Base-by-base conservation (phyloP, 2,329 filamentous ascomycete species). In the Teratosphaeria pseudoeucalypti region DNA sequence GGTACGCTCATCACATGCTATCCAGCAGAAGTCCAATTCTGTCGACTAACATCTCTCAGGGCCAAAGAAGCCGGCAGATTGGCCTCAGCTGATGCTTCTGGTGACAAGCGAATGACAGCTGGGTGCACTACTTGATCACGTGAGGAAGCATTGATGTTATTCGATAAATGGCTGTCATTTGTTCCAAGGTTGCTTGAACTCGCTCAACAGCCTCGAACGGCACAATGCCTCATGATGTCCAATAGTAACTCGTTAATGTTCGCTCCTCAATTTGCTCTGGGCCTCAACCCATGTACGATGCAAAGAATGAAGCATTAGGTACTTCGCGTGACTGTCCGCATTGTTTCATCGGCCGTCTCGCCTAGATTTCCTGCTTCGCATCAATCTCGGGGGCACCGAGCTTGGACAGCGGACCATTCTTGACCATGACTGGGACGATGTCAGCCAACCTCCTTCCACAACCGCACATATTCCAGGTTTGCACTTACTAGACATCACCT, bases 391-490 rank as follows among this genome's bases (percentile, higher is more conserved):
- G 68, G 57, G 67, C 63, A 2, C 67, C 68, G 72, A 78, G 78
- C 43, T 77, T 71, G 66, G 81, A 86, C 63, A 90, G 75, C 0
- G 87, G 86, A 0, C 88, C 88, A 67, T 85, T 85, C 80, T 90
- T 89, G 16, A 90, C 87, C 88, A 91, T 92, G 62, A 92, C 43
- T 49, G 19, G 6, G 9, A 49, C 43, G 9, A 9, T 9, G 43
- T 49, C 43, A 49, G 43, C 43, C 6, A 2, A 10, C 2, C 10
- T 5, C 19, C 19, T 10, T 6, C 6, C 5, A 10, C 16, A 2
- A 49, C 23, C 2, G 16, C 9, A 16, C 23, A 4, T 49, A 1
- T 6, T n/a, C n/a, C n/a, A n/a, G n/a, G n/a, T n/a, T 80, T 3
- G 32, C 34, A 32, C 26, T 52, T 27, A 34, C 34, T 54, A 12